Base-by-base conservation (phyloP, 2,329 filamentous ascomycete genomes). In the Botrytis fragariae region DNA sequence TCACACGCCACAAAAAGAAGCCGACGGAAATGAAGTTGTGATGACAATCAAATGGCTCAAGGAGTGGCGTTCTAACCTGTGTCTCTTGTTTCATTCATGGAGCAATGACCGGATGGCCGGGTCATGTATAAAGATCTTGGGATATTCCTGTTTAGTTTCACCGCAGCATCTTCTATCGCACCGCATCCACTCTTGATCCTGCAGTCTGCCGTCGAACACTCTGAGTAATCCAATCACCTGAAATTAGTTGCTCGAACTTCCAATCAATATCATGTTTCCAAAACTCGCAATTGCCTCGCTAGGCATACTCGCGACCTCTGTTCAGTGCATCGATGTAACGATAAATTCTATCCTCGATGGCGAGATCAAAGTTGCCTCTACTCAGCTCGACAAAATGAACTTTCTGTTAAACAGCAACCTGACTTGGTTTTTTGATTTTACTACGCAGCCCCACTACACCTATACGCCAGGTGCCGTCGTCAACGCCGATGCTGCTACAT, bases 401-500 rank as follows among this genome's bases (percentile, higher is more conserved):
- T 79, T 85, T 1, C 82, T 87, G 14, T 74, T 81, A 25, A 78
- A 79, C 25, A 79, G 85, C 74, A 79, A 79, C 25, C 83, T 84
- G 76, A 59, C 62, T 20, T 87, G 85, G 85, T 78, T 81, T 60
- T 87, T 86, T 78, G 84, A 87, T 80, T 88, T 87, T 79, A 82
- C 78, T 42, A 79, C 80, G 16, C 81, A 85, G 69, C 76, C 78
- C 20, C 80, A 81, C 76, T 84, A 85, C 77, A 84, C 81, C 45
- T 83, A 83, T 74, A 74, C 76, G 12, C 85, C 84, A 1, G 86
- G 86, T 20, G 82, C 83, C 25, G 86, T 88, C 48, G 82, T 85
- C 75, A 87, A 85, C 76, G 86, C 86, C 75, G 86, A 87, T 75
- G 84, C 84, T 20, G 85, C 85, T 29, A 86, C 84, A 32, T 87